Conservation (phyloP, 306 rosid genomes). For the Boehmeria nivea region DNA sequence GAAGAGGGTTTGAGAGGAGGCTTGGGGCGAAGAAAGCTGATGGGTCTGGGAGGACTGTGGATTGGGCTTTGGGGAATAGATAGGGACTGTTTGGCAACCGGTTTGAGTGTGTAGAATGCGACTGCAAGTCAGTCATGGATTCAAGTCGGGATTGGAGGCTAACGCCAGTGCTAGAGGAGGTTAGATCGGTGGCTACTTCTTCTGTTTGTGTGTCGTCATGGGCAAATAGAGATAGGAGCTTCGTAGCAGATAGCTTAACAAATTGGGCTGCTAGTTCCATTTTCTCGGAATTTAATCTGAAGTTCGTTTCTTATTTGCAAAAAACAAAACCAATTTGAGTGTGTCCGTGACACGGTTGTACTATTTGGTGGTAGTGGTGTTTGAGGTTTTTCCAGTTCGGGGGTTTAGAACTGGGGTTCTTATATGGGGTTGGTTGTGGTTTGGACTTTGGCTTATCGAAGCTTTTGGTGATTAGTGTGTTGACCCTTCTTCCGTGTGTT, state of each 20-base stretch:
- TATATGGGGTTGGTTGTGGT: slow-evolving; percentile 17
- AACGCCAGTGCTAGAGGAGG: too few relatives aligned
- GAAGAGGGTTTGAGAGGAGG: slow-evolving; percentile 62
- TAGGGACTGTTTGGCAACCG: slow-evolving; percentile 35
- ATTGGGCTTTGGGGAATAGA: slow-evolving; percentile 53
- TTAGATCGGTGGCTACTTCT: too few relatives aligned
- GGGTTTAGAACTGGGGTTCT: slow-evolving; percentile 3
- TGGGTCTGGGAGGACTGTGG: slow-evolving; percentile 89
- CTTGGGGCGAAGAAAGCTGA: slow-evolving; percentile 55
- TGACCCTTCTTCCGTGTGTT: slow-evolving; percentile 24
- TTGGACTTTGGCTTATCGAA: slow-evolving; percentile 19
- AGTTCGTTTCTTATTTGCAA: too few relatives aligned
- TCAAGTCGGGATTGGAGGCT: too few relatives aligned
- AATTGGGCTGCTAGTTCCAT: too few relatives aligned
- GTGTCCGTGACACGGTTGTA: background rate
- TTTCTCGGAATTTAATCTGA: too few relatives aligned
- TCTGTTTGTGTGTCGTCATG: too few relatives aligned
- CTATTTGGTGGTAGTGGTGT: slow-evolving; percentile 7
- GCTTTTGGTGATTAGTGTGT: slow-evolving; percentile 28
- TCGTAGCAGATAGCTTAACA: too few relatives aligned
- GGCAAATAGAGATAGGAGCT: too few relatives aligned
- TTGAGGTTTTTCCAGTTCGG: background rate
- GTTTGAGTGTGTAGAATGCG: too few relatives aligned
- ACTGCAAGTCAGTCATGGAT: too few relatives aligned
- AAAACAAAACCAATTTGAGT: slow-evolving; percentile 5